A percentile compares a stretch with the other conserved stretches of the same genome.
phyloP scores from a whole-genome alignment of 2,329 filamentous ascomycete species.

The Epichloe sylvatica region DNA sequence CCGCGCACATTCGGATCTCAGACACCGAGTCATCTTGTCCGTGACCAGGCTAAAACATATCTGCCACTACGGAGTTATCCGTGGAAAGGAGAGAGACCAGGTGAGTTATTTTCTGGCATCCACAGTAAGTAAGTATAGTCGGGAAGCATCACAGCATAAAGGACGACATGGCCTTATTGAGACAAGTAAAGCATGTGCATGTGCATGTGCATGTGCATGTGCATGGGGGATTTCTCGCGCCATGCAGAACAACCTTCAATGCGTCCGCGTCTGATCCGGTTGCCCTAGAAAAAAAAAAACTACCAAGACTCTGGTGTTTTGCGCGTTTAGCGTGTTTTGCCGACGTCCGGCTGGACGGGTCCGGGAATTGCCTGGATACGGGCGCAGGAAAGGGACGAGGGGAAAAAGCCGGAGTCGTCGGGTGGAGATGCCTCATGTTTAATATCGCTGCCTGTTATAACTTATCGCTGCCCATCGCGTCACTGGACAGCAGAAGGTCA shows the following conservation, averaged over 20 bases:
- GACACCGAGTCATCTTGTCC: not conserved
- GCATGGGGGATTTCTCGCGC: not conserved
- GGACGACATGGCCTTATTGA: not conserved
- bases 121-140: not conserved
- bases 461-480: not conserved
- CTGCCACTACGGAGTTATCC: not conserved
- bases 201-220: not conserved
- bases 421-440: not conserved
- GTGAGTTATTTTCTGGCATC: conserved; percentile 2
- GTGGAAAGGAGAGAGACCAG: not conserved
- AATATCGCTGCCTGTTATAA: too few relatives aligned
- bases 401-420: not conserved
- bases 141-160: not conserved
- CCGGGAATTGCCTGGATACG: too few relatives aligned
- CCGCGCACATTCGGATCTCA: not conserved
- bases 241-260: not conserved
- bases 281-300: too few relatives aligned
- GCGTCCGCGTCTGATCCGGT: not conserved
- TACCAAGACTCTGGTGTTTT: not conserved
- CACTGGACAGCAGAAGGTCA: not conserved
- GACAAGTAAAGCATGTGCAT: not conserved
- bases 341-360: too few relatives aligned
- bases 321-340: too few relatives aligned
- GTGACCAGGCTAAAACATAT: not conserved
- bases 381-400: too few relatives aligned